Percentiles rank a stretch among this genome's conserved stretches.
Conservation (phyloP, 2,329 filamentous ascomycete genomes). For the Claviceps arundinis region DNA sequence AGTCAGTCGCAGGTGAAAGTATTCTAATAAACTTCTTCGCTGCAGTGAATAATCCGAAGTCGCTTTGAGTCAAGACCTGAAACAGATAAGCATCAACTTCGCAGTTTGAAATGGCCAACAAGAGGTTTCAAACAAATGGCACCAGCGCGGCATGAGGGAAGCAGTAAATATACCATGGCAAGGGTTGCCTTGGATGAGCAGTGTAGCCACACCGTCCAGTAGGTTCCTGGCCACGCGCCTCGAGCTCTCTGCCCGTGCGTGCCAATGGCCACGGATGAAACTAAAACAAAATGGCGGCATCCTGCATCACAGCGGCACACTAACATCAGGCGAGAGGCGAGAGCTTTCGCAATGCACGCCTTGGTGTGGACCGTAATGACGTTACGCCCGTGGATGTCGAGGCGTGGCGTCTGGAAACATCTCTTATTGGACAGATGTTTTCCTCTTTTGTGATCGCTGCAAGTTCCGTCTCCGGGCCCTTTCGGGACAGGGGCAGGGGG, state of each 20-base stretch:
- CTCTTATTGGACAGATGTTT: neutral
- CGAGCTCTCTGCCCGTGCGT: neutral
- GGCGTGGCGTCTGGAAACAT: neutral
- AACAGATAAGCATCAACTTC: neutral
- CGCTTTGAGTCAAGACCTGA: neutral
- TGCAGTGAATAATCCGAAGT: neutral
- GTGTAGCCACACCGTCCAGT: neutral
- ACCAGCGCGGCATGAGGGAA: neutral
- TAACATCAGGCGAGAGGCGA: neutral
- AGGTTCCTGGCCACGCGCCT: neutral
- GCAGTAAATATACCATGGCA: conserved; percentile 1
- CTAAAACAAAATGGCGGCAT: conserved; percentile 4
- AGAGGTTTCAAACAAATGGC: neutral
- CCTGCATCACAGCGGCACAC: conserved; percentile 4
- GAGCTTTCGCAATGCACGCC: neutral
- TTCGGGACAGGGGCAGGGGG: neutral
- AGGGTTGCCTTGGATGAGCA: neutral
- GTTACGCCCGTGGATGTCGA: neutral
- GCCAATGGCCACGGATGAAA: neutral
- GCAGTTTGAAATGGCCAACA: neutral
- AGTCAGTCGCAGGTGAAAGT: neutral
- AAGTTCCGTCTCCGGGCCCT: neutral
- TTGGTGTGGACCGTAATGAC: neutral
- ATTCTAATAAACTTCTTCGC: neutral
- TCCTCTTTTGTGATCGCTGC: neutral